Percentiles rank a stretch among this genome's conserved stretches.
phyloP scores from a whole-genome alignment of 1,284 basidiomycete species.

The Austroboletus rostrupii region DNA sequence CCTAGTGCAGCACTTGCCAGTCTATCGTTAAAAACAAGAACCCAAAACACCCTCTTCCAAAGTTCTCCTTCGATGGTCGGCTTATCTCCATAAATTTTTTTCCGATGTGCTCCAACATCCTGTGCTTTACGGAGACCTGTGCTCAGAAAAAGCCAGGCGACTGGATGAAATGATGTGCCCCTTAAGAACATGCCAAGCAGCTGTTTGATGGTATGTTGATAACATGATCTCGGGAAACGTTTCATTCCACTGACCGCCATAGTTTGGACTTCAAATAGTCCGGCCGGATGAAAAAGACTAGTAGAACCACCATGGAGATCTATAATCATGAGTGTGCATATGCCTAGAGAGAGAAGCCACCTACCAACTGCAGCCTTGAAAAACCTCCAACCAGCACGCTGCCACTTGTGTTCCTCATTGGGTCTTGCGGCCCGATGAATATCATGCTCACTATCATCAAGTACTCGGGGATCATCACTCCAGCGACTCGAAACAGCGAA shows the following conservation, averaged over 20 bases:
- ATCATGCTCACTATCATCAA: slow-evolving; percentile 36
- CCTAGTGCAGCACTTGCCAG: slow-evolving; percentile 65
- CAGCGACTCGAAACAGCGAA: slow-evolving; percentile 74
- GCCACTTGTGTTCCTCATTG: slow-evolving; percentile 37
- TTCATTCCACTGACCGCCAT: slow-evolving; percentile 40
- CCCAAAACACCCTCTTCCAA: slow-evolving; percentile 82
- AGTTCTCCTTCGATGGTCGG: slow-evolving; percentile 60
- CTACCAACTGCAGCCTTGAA: slow-evolving; percentile 51
- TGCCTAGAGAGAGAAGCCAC: slow-evolving; percentile 8
- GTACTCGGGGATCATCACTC: slow-evolving; percentile 61
- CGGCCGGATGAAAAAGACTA: slow-evolving; percentile 58
- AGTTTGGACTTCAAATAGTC: slow-evolving; percentile 73
- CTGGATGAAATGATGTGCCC: slow-evolving; percentile 53
- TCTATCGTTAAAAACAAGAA: slow-evolving; percentile 58
- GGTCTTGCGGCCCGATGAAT: slow-evolving; percentile 17
- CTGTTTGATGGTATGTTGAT: slow-evolving; percentile 26
- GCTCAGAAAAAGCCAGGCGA: slow-evolving; percentile 63
- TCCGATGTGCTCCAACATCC: slow-evolving; percentile 66
- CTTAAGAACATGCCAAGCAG: slow-evolving; percentile 47
- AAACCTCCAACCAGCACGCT: slow-evolving; percentile 66
- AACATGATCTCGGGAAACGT: slow-evolving; percentile 3
- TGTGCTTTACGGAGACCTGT: slow-evolving; percentile 69
- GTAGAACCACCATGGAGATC: slow-evolving; percentile 52
- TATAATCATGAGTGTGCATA: slow-evolving; percentile 18
- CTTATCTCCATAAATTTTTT: slow-evolving; percentile 44